Conservation (phyloP, 352 stramenopile species). For the Globisporangium cylindrosporum region DNA sequence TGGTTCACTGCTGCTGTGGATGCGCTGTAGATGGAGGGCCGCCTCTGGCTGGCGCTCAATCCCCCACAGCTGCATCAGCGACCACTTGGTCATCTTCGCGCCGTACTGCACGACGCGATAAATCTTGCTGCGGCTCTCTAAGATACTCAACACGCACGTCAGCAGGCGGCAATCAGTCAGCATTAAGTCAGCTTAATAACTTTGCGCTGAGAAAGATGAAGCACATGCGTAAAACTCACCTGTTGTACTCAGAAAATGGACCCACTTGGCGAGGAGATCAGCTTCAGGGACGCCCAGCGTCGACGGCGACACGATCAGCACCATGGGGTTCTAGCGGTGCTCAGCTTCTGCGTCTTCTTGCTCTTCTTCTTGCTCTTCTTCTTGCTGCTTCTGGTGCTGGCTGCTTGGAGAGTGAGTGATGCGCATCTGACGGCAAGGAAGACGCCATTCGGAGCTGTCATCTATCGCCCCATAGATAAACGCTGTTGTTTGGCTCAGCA, state of each 20-base stretch:
- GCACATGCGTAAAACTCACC: conserved; percentile 21
- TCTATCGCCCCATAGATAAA: not conserved
- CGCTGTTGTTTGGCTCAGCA: not conserved
- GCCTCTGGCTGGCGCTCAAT: not conserved
- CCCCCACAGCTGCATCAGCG: conserved; percentile 29
- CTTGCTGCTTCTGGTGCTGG: not conserved
- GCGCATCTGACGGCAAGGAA: not conserved
- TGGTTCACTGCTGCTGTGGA: conserved; percentile 1
- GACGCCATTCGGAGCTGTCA: not conserved
- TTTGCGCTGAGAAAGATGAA: not conserved
- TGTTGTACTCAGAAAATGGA: conserved; percentile 51
- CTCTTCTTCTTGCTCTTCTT: not conserved
- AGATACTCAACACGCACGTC: conserved; percentile 1
- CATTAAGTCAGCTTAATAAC: not conserved
- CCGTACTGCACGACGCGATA: conserved; percentile 65
- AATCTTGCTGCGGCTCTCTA: conserved; percentile 60
- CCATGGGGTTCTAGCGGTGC: not conserved
- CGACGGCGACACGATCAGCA: conserved; percentile 1
- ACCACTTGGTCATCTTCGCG: conserved; percentile 50
- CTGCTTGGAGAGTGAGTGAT: not conserved
- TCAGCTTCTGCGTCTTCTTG: not conserved
- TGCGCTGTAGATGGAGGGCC: not conserved
- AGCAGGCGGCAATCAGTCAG: not conserved
- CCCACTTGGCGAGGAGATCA: conserved; percentile 36
- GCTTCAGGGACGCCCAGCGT: conserved; percentile 10